Evolutionary conservation across 768 basidiomycete species (phyloP).

Genomic region (Macrolepiota dolichaula): DNA sequence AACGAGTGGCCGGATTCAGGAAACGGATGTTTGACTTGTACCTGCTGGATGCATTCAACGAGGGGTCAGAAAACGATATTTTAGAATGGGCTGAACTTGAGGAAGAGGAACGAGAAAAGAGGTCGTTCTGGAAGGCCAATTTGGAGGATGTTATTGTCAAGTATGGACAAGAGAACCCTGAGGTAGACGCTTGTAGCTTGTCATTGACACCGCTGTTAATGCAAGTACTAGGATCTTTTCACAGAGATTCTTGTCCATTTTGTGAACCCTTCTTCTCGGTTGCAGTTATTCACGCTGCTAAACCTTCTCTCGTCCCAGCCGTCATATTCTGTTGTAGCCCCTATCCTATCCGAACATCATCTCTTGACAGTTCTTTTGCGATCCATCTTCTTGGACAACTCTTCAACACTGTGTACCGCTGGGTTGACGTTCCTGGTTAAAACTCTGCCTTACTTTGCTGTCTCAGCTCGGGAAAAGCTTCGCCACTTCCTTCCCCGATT

Average conservation of each 20-base stretch:
- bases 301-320: slow-evolving; percentile 56
- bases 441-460: slow-evolving; percentile 71
- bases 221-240: slow-evolving; percentile 56
- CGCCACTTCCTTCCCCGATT: slow-evolving; percentile 61
- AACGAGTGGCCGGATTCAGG: slow-evolving; percentile 62
- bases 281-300: slow-evolving; percentile 69
- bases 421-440: slow-evolving; percentile 65
- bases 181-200: slow-evolving; percentile 40
- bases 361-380: slow-evolving; percentile 62
- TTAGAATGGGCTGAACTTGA: slow-evolving; percentile 73
- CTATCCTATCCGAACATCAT: slow-evolving; percentile 54
- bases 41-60: slow-evolving; percentile 73
- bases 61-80: slow-evolving; percentile 68
- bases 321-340: slow-evolving; percentile 45
- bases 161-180: slow-evolving; percentile 58
- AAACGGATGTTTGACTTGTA: slow-evolving; percentile 71
- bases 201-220: not conserved
- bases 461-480: slow-evolving; percentile 53
- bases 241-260: slow-evolving; percentile 66
- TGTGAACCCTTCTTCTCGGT: slow-evolving; percentile 51
- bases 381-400: slow-evolving; percentile 72
- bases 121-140: slow-evolving; percentile 71
- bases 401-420: slow-evolving; percentile 65
- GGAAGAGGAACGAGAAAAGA: slow-evolving; percentile 54
- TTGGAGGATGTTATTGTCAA: slow-evolving; percentile 71